Conservation (phyloP, 176 grass and related monocot genomes). For the Triticum urartu region DNA sequence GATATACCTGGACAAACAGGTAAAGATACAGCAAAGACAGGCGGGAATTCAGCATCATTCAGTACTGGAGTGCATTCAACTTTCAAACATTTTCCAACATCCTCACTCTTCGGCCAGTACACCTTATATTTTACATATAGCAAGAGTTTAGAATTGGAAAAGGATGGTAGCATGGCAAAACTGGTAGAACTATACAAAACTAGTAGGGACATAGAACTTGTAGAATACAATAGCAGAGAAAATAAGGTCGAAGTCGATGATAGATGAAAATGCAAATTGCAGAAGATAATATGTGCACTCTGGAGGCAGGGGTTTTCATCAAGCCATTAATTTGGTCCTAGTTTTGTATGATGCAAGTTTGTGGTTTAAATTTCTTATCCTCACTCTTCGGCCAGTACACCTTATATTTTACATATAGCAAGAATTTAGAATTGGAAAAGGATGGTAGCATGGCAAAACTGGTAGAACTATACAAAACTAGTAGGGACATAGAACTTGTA, state of each 20-base stretch:
- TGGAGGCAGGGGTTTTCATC: neutral
- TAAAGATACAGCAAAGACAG: conserved; percentile 81
- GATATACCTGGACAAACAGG: conserved; percentile 79
- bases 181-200: neutral
- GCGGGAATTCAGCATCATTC: conserved; percentile 56
- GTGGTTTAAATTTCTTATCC: conserved; percentile 12
- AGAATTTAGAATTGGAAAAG: conserved; percentile 35
- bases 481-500: conserved; percentile 1
- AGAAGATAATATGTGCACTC: conserved; percentile 8
- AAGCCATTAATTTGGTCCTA: neutral
- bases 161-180: conserved; percentile 5
- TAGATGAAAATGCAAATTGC: conserved; percentile 23
- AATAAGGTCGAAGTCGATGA: neutral
- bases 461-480: neutral
- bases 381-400: conserved; percentile 77
- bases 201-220: conserved; percentile 1
- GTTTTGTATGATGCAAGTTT: neutral
- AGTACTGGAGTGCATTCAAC: conserved; percentile 76
- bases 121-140: conserved; percentile 54
- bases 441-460: conserved; percentile 2
- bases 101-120: conserved; percentile 81
- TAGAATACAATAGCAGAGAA: neutral
- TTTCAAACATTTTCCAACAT: conserved; percentile 86
- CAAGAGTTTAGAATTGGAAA: conserved; percentile 37
- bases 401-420: conserved; percentile 47